These are phyloP conservation scores for Pythium inflatum DNA, from an alignment of 352 stramenopile genomes.

Conservation along the genomic window DNA sequence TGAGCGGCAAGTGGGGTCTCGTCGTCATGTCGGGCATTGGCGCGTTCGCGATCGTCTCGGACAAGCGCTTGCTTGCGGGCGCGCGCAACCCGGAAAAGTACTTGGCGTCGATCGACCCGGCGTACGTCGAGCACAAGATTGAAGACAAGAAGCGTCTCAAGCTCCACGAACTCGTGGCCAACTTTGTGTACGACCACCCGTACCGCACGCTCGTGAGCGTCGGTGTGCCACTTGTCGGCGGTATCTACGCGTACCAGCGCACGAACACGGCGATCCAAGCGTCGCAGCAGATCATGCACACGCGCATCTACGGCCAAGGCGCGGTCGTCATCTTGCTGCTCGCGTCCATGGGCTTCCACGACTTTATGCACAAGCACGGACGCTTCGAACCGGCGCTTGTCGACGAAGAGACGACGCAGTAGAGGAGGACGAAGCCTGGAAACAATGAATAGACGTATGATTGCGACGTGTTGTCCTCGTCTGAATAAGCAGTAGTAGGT, in stretches of 20 bases:
- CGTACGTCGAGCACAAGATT: slow-evolving; percentile 42
- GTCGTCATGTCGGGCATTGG: slow-evolving; percentile 64
- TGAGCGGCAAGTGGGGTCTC: slow-evolving; percentile 78
- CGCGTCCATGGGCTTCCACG: slow-evolving; percentile 83
- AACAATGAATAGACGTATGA: not conserved
- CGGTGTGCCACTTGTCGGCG: slow-evolving; percentile 63
- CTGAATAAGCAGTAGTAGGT: too few relatives aligned
- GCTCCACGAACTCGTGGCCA: slow-evolving; percentile 55
- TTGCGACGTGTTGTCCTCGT: too few relatives aligned
- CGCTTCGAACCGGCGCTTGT: slow-evolving; percentile 50
- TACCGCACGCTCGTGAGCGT: slow-evolving; percentile 61
- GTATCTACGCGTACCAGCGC: slow-evolving; percentile 75
- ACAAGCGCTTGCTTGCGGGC: slow-evolving; percentile 63
- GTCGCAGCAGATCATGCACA: slow-evolving; percentile 89
- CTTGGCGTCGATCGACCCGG: slow-evolving; percentile 56
- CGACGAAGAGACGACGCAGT: too few relatives aligned
- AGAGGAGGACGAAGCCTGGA: slow-evolving; percentile 14
- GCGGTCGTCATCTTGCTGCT: slow-evolving; percentile 72
- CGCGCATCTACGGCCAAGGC: slow-evolving; percentile 81
- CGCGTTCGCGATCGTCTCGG: slow-evolving; percentile 68
- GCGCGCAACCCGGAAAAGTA: slow-evolving; percentile 78
- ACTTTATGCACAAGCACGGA: slow-evolving; percentile 78
- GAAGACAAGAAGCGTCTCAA: slow-evolving; percentile 47
- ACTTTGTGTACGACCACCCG: slow-evolving; percentile 83
- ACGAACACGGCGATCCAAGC: slow-evolving; percentile 69